Conservation (phyloP, 1,139 yeast species). For the Geotrichum candidum region DNA sequence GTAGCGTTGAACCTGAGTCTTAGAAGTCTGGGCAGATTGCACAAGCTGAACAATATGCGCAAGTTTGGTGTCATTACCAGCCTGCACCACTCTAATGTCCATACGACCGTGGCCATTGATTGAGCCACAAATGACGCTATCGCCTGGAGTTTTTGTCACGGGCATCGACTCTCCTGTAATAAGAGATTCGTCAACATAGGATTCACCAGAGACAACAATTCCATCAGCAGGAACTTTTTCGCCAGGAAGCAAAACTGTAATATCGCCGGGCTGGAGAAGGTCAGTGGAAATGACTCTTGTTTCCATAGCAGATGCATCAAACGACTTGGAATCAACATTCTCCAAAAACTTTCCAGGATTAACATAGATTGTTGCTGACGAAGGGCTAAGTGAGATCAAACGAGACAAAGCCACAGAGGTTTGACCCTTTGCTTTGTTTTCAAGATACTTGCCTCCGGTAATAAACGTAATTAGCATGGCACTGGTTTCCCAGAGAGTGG, state of each 20-base stretch:
- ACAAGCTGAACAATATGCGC: constrained; percentile 83
- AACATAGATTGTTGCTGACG: constrained; percentile 55
- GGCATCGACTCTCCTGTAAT: constrained; percentile 88
- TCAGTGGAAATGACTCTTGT: constrained; percentile 55
- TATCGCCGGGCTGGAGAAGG: constrained; percentile 68
- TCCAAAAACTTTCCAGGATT: constrained; percentile 22
- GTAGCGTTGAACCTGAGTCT: constrained; percentile 85
- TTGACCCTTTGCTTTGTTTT: constrained; percentile 88
- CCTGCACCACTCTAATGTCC: constrained; percentile 57
- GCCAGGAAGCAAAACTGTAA: constrained; percentile 77
- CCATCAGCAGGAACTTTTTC: constrained; percentile 93
- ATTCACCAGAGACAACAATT: constrained; percentile 60
- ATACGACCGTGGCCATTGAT: constrained; percentile 74
- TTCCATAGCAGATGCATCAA: constrained; percentile 18
- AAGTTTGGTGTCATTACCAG: constrained; percentile 81
- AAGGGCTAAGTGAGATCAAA: constrained; percentile 73
- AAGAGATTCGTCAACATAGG: constrained; percentile 82
- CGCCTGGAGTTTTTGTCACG: constrained; percentile 55
- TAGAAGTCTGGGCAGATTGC: constrained; percentile 79
- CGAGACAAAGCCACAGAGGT: constrained; percentile 84
- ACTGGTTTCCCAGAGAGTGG: constrained; percentile 78
- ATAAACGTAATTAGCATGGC: constrained; percentile 81
- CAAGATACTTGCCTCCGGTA: constrained; percentile 83
- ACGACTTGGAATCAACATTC: constrained; percentile 11
- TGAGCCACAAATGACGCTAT: constrained; percentile 79